Evolutionary conservation across 768 basidiomycete species (phyloP), one percentile per base, ranked within the genome.

Genomic region (Mycena vitilis): DNA sequence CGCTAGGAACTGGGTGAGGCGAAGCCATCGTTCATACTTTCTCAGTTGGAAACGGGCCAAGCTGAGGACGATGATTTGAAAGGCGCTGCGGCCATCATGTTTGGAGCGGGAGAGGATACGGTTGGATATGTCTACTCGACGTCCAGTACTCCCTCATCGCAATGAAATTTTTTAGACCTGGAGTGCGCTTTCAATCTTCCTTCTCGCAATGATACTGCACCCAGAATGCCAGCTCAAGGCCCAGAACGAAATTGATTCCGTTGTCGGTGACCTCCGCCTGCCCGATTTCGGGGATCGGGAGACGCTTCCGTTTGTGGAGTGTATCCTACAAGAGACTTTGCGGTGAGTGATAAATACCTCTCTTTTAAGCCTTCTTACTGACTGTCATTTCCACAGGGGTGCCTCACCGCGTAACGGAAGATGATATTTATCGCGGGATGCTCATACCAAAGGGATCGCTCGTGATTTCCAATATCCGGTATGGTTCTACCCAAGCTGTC

Each of bases 351-450:
- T 30, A 30, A 34, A 15, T 49, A 16, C 52, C 22, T 9, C 11
- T 53, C 6, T 7, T 20, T 37, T 4, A 64, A 22, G 48, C n/a
- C 18, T 77, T 23, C 40, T 15, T 15, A 51, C 48, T n/a, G 30
- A 30, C 60, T 48, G 40, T 36, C 18, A 58, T 62, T 59, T 49
- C 52, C 37, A 40, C 36, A 77, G 81, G 78, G 20, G 30, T 79
- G 7, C 79, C 78, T 15, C 81, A 81, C 69, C 62, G 70, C 11
- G 65, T 74, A 9, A 71, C 57, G 5, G 75, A 78, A 20, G 81
- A 82, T 18, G 79, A 82, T 63, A 64, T 77, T 4, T 83, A 83
- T 63, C 65, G 73, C 3, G 81, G 80, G 2, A 78, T 80, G 65
- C 60, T 73, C 69, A 83, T 83, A 42, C 82, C 81, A 4, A 74